Percentiles rank a stretch among this genome's conserved stretches.
These are phyloP conservation scores for Suillus luteus DNA, from an alignment of 768 basidiomycete genomes.

Conservation along the genomic window DNA sequence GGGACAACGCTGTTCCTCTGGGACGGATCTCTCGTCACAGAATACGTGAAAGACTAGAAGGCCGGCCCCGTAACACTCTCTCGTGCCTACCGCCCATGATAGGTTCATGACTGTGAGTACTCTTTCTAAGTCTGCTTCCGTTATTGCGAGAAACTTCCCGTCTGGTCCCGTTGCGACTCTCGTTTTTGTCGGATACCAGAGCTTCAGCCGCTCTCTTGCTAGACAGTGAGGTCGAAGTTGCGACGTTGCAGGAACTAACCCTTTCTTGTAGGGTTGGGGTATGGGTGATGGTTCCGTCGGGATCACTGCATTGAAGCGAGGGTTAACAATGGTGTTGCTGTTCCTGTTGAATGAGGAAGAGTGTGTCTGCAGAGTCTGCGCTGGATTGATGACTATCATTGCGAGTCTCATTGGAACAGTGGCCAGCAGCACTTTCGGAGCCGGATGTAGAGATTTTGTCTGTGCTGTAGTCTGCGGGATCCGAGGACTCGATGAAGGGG, in stretches of 20 bases:
- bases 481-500: neutral
- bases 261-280: conserved; percentile 7
- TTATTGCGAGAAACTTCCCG: neutral
- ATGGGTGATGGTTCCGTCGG: neutral
- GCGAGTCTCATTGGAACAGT: neutral
- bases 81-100: conserved; percentile 34
- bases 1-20: conserved; percentile 36
- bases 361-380: neutral
- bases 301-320: fast-evolving
- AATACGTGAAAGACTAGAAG: conserved; percentile 41
- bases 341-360: neutral
- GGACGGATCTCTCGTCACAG: conserved; percentile 34
- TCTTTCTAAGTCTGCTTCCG: neutral
- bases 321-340: neutral
- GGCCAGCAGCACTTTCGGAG: neutral
- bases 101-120: conserved; percentile 10
- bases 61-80: conserved; percentile 39
- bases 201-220: conserved; percentile 25
- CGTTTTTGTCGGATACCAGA: conserved; percentile 24
- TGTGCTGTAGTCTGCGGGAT: neutral
- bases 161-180: fast-evolving
- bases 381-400: fast-evolving
- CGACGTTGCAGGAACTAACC: conserved; percentile 21
- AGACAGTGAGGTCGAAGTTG: conserved; percentile 28
- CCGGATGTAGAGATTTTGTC: conserved; percentile 13